Conservation (phyloP, 192 early-diverging fungal species). For the Coemansia sp. region DNA sequence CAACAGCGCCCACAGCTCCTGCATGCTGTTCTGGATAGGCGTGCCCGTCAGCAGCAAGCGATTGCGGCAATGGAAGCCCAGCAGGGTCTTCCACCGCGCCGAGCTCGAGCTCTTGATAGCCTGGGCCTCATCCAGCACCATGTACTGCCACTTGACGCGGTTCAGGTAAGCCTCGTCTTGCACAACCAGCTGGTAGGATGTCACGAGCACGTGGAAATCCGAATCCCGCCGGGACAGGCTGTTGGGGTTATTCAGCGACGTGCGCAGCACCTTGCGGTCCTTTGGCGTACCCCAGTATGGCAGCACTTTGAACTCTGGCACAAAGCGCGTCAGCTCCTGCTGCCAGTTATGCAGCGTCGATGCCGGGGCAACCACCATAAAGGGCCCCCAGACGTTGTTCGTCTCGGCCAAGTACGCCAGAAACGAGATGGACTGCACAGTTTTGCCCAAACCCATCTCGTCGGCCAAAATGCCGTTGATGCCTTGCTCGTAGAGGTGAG, state of each 20-base stretch:
- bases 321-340: slow-evolving; percentile 79
- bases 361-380: slow-evolving; percentile 84
- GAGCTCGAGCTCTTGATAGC: slow-evolving; percentile 88
- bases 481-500: slow-evolving; percentile 82
- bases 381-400: slow-evolving; percentile 88
- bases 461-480: slow-evolving; percentile 91
- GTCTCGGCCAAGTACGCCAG: slow-evolving; percentile 85
- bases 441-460: slow-evolving; percentile 85
- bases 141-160: slow-evolving; percentile 91
- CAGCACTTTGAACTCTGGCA: slow-evolving; percentile 74
- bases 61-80: slow-evolving; percentile 82
- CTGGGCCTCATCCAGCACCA: slow-evolving; percentile 94
- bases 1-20: slow-evolving; percentile 89
- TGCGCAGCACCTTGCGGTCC: slow-evolving; percentile 79
- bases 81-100: slow-evolving; percentile 83
- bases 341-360: slow-evolving; percentile 94
- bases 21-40: slow-evolving; percentile 93
- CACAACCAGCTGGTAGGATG: slow-evolving; percentile 82
- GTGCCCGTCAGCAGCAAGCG: slow-evolving; percentile 86
- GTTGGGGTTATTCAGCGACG: slow-evolving; percentile 72
- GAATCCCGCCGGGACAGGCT: slow-evolving; percentile 72
- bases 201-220: slow-evolving; percentile 86
- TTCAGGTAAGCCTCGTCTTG: slow-evolving; percentile 80
- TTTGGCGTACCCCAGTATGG: slow-evolving; percentile 87
- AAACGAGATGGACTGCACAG: slow-evolving; percentile 86